Evolutionary conservation across 108 stramenopile species (phyloP).

Genomic region (Nitzschia sp.): DNA sequence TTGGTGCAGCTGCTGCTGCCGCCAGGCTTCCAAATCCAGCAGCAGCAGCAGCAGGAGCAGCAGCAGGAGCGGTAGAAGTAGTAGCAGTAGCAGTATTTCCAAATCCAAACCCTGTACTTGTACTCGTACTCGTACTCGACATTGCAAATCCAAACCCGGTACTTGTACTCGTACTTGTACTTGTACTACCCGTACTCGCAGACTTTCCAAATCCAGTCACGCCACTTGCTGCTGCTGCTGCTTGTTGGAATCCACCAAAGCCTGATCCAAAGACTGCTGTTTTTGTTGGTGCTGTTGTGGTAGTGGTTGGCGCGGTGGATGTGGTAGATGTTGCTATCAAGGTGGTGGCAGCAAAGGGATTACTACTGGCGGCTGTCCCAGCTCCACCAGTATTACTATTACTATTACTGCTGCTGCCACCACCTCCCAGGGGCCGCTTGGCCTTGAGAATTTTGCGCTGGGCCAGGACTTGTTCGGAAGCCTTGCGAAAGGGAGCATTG

Average conservation of each 20-base stretch:
- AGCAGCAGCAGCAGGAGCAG: neutral
- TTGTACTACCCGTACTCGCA: conserved; percentile 1
- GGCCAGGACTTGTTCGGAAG: conserved; percentile 33
- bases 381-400: conserved; percentile 14
- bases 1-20: neutral
- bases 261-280: conserved; percentile 33
- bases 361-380: neutral
- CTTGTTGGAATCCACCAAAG: conserved; percentile 19
- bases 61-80: neutral
- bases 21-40: neutral
- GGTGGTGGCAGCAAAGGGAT: conserved; percentile 8
- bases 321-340: conserved; percentile 1
- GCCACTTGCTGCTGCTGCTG: neutral
- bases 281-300: conserved; percentile 5
- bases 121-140: neutral
- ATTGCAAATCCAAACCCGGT: neutral
- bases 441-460: conserved; percentile 42
- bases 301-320: neutral
- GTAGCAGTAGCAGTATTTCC: neutral
- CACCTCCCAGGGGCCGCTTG: conserved; percentile 27
- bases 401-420: neutral
- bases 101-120: neutral
- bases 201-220: neutral
- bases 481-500: conserved; percentile 24
- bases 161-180: conserved; percentile 1